phyloP scores from a whole-genome alignment of 495 filamentous ascomycete species.

The Patellaria atrata region DNA sequence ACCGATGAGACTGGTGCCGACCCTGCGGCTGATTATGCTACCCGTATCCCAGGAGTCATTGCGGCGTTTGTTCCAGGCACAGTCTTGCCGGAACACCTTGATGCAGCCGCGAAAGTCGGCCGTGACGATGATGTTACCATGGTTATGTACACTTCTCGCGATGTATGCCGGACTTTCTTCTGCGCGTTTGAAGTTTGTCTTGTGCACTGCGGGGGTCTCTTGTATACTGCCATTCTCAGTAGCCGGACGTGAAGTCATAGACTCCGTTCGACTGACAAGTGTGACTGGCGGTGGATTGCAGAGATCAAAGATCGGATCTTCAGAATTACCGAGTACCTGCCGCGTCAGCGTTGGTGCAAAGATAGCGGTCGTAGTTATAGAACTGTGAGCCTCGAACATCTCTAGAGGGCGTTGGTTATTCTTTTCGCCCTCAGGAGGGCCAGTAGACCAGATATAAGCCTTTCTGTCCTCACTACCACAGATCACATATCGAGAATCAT shows the following conservation, averaged over 20 bases:
- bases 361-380: slow-evolving; percentile 73
- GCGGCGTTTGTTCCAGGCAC: slow-evolving; percentile 51
- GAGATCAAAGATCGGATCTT: slow-evolving; percentile 87
- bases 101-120: slow-evolving; percentile 80
- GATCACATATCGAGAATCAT: slow-evolving; percentile 76
- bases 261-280: slow-evolving; percentile 59
- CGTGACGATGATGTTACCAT: slow-evolving; percentile 85
- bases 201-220: slow-evolving; percentile 24
- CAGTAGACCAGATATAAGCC: slow-evolving; percentile 77
- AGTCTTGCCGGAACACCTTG: slow-evolving; percentile 91
- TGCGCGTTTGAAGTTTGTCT: slow-evolving; percentile 35
- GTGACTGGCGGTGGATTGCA: slow-evolving; percentile 92
- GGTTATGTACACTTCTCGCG: slow-evolving; percentile 55
- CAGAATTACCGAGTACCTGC: slow-evolving; percentile 60
- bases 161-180: slow-evolving; percentile 56
- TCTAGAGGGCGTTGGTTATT: slow-evolving; percentile 70
- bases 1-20: slow-evolving; percentile 38
- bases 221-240: slow-evolving; percentile 19
- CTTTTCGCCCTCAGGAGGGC: slow-evolving; percentile 43
- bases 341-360: slow-evolving; percentile 71
- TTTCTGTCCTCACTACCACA: slow-evolving; percentile 87
- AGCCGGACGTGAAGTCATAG: slow-evolving; percentile 23
- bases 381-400: slow-evolving; percentile 76
- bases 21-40: slow-evolving; percentile 64
- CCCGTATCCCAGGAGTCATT: slow-evolving; percentile 52